These are phyloP conservation scores for Pseudogymnoascus verrucosus DNA, from an alignment of 2,329 filamentous ascomycete species.

Conservation along the genomic window DNA sequence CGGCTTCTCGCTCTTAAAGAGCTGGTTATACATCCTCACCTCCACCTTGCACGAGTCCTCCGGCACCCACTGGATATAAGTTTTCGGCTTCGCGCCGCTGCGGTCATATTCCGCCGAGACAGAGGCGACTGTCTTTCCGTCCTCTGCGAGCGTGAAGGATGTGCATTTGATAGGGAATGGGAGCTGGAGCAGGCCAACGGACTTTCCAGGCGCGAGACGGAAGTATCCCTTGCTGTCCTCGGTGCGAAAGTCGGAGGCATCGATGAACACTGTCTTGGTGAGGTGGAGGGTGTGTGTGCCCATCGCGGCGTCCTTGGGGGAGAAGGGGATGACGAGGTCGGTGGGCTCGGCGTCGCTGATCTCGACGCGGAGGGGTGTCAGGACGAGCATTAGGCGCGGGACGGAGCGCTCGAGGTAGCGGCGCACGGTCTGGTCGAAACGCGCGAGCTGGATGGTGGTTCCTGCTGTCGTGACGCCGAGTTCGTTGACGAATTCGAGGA, in stretches of 20 bases:
- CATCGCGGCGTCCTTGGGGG: slow-evolving; percentile 66
- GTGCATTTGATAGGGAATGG: slow-evolving; percentile 62
- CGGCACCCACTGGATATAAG: slow-evolving; percentile 86
- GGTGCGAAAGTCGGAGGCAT: slow-evolving; percentile 69
- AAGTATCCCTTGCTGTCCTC: slow-evolving; percentile 67
- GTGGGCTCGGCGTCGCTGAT: slow-evolving; percentile 72
- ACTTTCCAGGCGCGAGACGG: slow-evolving; percentile 66
- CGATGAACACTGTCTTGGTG: slow-evolving; percentile 77
- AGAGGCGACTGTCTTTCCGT: slow-evolving; percentile 52
- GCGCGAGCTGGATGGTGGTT: slow-evolving; percentile 68
- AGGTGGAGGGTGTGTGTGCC: slow-evolving; percentile 55
- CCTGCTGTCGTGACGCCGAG: slow-evolving; percentile 80
- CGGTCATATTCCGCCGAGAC: slow-evolving; percentile 63
- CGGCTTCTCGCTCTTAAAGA: slow-evolving; percentile 85
- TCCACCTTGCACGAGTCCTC: slow-evolving; percentile 61
- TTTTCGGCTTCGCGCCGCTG: slow-evolving; percentile 65
- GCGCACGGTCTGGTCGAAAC: slow-evolving; percentile 80
- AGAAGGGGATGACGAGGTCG: slow-evolving; percentile 65
- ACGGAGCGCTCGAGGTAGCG: slow-evolving; percentile 83
- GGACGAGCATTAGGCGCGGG: slow-evolving; percentile 79
- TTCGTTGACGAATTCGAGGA: slow-evolving; percentile 84
- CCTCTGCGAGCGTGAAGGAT: slow-evolving; percentile 58
- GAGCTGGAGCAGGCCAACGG: slow-evolving; percentile 64
- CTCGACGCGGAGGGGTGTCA: slow-evolving; percentile 75
- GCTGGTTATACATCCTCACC: slow-evolving; percentile 68